Base-by-base conservation (phyloP, 2,329 filamentous ascomycete genomes). In the Fusarium tanahbumbuense region DNA sequence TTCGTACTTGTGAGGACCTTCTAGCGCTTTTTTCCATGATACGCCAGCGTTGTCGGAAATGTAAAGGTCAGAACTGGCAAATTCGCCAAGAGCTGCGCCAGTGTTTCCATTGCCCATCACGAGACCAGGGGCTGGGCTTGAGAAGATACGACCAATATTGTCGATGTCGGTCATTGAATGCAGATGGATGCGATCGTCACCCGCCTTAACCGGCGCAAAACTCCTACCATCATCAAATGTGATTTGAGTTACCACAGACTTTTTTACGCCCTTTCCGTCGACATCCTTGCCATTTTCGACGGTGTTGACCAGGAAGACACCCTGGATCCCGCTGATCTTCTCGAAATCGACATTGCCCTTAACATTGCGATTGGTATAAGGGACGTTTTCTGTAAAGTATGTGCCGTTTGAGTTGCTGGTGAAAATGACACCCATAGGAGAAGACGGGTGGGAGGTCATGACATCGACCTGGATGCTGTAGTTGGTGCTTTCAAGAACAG, bases 381-480 rank as follows among this genome's bases (percentile, higher is more conserved):
- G 92, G 59, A 95, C 87, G 75, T 97, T 98, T 76, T 92, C 90
- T 4, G 92, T 96, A 78, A 98, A 99, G 80, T 95, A 98, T 4
- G 94, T 98, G 65, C 96, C 96, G 77, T 98, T 97, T 32, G 94
- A 98, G 78, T 99, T 99, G 78, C 95, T 98, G 8, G 94, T 97
- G 76, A 98, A 95, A 60, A 99, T 85, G 13, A 92, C 90, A 34
- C 96, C 97, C 88, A 97, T 95, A 1, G 91, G 88, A 40, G 87
- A 88, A 2, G 86, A 87, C 15, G 86, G 86, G 46, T 83, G 84
- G 41, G 84, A 84, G 2, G 91, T 93, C 87, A 95, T 91, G 68
- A 98, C 94, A 79, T 98, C 94, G 58, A 99, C 90, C 81, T 98
- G 95, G 73, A 99, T 94, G 83, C 95, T 98, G 83, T 99, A 98